Evolutionary conservation across 2,329 filamentous ascomycete species (phyloP), one percentile per base, ranked within the genome.

Genomic region (Phaeosphaeriaceae sp.): DNA sequence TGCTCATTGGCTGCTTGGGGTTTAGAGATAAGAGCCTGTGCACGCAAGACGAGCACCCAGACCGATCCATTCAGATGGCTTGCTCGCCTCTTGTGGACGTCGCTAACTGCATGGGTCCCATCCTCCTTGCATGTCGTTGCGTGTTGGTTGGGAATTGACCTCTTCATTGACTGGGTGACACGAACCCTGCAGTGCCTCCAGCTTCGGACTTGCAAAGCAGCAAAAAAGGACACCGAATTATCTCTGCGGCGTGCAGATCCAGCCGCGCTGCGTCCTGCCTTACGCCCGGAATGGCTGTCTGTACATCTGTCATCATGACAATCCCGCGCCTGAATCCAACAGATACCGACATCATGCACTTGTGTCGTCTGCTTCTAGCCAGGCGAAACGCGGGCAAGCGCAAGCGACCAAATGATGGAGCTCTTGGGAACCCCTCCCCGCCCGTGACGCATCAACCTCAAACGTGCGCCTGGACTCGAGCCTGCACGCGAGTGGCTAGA

Each of bases 21-120:
- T 35, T 50, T 59, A 35, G 51, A 64, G 63, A 66, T 66, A 66
- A 64, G 63, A 61, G 60, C 56, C 51, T 60, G 49, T 55, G 54
- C 54, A 52, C 52, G 43, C 52, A 50, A 24, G 22, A 54, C 49
- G 30, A 58, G 28, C 43, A 61, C 48, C 60, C 52, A 55, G 55
- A 57, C 61, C 52, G 56, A 54, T 60, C 49, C 58, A 55, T 54
- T 49, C 54, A 58, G 48, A 57, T 24, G 43, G 24, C 46, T 48
- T 26, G 6, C 24, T 43, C 22, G 22, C 47, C 21, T 21, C 21
- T 17, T 50, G 35, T 47, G 44, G 46, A 49, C 24, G 40, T 26
- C 21, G 30, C 17, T 26, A 19, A 28, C 11, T 52, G 40, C 57
- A 59, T 59, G 53, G 43, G 40, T 49, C 13, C 42, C 43, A 48